Base-by-base conservation (phyloP, 495 filamentous ascomycete genomes). In the Penicillium steckii region DNA sequence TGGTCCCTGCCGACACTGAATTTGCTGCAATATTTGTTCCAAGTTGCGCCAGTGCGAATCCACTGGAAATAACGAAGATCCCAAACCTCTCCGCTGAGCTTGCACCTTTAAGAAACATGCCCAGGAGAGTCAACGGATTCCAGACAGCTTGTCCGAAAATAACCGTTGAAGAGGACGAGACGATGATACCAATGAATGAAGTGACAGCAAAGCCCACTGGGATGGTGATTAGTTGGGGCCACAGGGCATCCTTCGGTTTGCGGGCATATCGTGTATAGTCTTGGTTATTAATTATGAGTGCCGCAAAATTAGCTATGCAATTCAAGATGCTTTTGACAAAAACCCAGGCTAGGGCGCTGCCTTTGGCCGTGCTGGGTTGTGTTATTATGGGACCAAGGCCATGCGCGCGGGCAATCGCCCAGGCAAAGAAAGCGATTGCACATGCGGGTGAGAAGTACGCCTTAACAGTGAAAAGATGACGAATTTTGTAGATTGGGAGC, bases 1-100 rank as follows among this genome's bases (percentile, higher is more conserved):
- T 91, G 0, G 90, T 92, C 12, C 91, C 91, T n/a, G 89, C 87
- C 12, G 88, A 92, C 41, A 94, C 86, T 2, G 85, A 89, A 70
- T 96, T 96, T 45, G 90, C 90, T 5, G 90, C 88, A 56, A 95
- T 95, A 58, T 96, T 96, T 30, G 91, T 95, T 23, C 91, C 91
- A 10, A 95, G 73, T 65, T 95, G 90, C 17, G 91, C 90, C n/a
- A 96, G 78, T 10, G 87, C 79, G 67, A 95, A 95, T 8, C 89
- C 89, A 18, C 79, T 62, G 0, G 87, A 73, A 59, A 95, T 93
- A 50, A 95, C 78, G 63, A 95, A 95, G 51, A 95, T 89, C 30
- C 90, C 91, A 55, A 89, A 88, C 22, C 91, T 85, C 60, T 90
- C 84, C 10, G 70, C 83, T 13, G 83, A 83, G 46, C 82, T 83